Conservation (phyloP, 805 yeast genomes). For the Huiozyma naganishii region DNA sequence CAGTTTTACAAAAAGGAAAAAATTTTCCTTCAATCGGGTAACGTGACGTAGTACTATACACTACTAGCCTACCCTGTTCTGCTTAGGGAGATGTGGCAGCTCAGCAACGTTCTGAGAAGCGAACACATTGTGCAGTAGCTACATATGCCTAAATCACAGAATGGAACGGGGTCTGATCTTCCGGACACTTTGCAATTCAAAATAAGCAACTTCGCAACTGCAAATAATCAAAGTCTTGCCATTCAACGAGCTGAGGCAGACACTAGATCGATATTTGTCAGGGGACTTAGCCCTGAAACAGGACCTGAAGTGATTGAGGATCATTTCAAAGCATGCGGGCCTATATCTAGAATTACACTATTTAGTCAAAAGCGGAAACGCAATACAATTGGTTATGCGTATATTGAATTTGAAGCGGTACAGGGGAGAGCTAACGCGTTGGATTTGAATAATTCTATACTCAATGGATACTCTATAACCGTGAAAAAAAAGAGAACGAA, state of each 20-base stretch:
- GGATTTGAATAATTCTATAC: constrained; percentile 30
- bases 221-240: too few relatives aligned
- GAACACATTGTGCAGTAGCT: too few relatives aligned
- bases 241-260: constrained; percentile 24
- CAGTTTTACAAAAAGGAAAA: neutral
- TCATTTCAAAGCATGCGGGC: constrained; percentile 35
- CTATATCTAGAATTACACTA: constrained; percentile 43
- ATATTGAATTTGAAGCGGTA: constrained; percentile 41
- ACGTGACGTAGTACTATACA: too few relatives aligned
- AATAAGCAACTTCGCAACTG: too few relatives aligned
- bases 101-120: too few relatives aligned
- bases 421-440: constrained; percentile 40
- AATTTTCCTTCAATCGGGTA: too few relatives aligned
- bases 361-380: constrained; percentile 23
- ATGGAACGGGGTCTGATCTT: too few relatives aligned
- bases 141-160: too few relatives aligned
- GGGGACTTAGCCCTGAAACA: constrained; percentile 38
- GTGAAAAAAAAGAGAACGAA: constrained; percentile 46
- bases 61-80: too few relatives aligned
- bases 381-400: constrained; percentile 38
- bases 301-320: constrained; percentile 43
- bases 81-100: too few relatives aligned
- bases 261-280: constrained; percentile 43
- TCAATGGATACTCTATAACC: constrained; percentile 38
- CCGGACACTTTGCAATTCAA: too few relatives aligned